Evolutionary conservation across 352 stramenopile species (phyloP).

Genomic region (Phytophthora europaea): DNA sequence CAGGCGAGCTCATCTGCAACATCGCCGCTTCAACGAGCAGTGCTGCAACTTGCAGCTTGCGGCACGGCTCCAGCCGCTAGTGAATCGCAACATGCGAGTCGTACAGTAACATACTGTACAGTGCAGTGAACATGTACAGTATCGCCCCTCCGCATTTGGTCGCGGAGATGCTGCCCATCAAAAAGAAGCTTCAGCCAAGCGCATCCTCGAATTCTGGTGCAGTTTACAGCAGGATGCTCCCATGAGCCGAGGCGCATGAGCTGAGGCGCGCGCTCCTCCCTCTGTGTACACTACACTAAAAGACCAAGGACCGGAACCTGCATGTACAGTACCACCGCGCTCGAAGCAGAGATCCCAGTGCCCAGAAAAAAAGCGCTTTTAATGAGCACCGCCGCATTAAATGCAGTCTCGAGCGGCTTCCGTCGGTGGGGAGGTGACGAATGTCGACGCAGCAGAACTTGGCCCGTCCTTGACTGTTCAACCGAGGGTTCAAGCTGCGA

Average conservation of each 20-base stretch:
- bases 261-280: constrained; percentile 2
- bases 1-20: background rate
- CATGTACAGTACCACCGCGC: constrained; percentile 1
- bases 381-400: background rate
- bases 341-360: background rate
- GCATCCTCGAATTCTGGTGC: constrained; percentile 25
- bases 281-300: background rate
- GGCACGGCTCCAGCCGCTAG: background rate
- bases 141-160: background rate
- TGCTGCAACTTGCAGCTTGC: constrained; percentile 21
- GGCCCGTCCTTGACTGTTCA: constrained; percentile 27
- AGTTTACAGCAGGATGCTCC: constrained; percentile 12
- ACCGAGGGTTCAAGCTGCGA: constrained; percentile 33
- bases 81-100: constrained; percentile 19
- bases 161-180: constrained; percentile 7
- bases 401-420: constrained; percentile 1
- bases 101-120: too few species aligned
- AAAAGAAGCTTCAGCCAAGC: constrained; percentile 6
- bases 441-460: constrained; percentile 9
- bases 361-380: background rate
- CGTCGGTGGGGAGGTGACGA: constrained; percentile 16
- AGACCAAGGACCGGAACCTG: background rate
- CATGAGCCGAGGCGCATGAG: constrained; percentile 18
- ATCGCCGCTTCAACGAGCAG: background rate
- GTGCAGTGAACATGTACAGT: too few species aligned